Evolutionary conservation across 2,329 filamentous ascomycete genomes (phyloP).

Genomic region (Parascedosporium putredinis): DNA sequence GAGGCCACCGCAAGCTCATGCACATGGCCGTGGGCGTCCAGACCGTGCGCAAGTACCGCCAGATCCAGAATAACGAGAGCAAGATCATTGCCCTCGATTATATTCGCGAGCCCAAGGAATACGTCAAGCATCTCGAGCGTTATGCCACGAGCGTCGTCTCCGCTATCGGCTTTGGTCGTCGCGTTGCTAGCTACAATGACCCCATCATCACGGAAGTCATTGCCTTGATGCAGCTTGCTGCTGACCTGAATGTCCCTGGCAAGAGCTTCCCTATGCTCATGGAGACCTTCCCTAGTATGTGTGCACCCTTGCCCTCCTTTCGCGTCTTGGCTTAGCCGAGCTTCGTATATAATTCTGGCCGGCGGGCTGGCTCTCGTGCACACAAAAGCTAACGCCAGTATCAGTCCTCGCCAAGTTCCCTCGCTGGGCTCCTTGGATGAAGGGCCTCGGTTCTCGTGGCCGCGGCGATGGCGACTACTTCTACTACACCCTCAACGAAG

Average conservation of each 20-base stretch:
- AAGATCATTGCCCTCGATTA: conserved; percentile 17
- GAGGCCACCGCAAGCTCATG: conserved; percentile 11
- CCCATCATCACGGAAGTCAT: conserved; percentile 52
- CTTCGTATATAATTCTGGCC: too few species aligned
- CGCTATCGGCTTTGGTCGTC: conserved; percentile 45
- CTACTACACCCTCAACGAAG: conserved; percentile 40
- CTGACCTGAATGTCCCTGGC: conserved; percentile 43
- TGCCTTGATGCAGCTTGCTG: conserved; percentile 45
- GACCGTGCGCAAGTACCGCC: conserved; percentile 12
- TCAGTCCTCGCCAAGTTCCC: background rate
- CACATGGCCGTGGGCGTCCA: conserved; percentile 15
- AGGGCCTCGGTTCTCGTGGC: conserved; percentile 26
- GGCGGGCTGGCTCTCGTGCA: background rate
- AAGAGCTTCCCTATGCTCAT: conserved; percentile 46
- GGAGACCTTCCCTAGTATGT: conserved; percentile 41
- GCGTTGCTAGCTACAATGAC: conserved; percentile 39
- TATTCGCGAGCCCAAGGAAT: conserved; percentile 16
- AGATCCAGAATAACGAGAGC: conserved; percentile 16
- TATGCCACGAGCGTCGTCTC: conserved; percentile 42
- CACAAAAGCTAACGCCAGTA: background rate
- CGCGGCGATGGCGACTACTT: conserved; percentile 36
- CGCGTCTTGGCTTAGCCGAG: conserved; percentile 15
- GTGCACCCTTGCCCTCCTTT: conserved; percentile 35
- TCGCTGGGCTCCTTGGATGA: conserved; percentile 31
- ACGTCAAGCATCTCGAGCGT: conserved; percentile 23